These are phyloP conservation scores for Lentinula novae-zelandiae DNA, from an alignment of 1,284 basidiomycete species.

Conservation along the genomic window DNA sequence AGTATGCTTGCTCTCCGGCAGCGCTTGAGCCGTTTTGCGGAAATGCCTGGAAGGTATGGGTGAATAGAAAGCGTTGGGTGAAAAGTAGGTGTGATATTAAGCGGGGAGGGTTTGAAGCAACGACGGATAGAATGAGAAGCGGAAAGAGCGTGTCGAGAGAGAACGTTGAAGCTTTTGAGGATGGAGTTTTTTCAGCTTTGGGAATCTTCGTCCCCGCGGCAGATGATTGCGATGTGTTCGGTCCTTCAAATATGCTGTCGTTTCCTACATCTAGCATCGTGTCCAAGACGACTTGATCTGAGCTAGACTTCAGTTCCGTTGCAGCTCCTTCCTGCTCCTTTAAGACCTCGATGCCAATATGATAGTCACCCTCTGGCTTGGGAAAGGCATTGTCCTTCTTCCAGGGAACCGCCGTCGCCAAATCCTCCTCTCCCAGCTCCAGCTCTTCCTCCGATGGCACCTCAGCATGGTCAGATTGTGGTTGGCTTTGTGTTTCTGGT, in stretches of 20 bases:
- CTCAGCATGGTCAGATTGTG: constrained; percentile 15
- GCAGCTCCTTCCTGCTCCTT: neutral
- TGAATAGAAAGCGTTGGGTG: constrained; percentile 77
- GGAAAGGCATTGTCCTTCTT: neutral
- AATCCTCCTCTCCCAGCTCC: neutral
- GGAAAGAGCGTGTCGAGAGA: constrained; percentile 83
- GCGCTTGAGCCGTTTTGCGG: neutral
- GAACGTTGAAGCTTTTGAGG: constrained; percentile 38
- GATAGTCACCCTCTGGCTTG: neutral
- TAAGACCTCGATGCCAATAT: neutral
- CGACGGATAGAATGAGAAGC: constrained; percentile 87
- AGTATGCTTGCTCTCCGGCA: constrained; percentile 88
- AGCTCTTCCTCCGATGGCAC: constrained; percentile 12
- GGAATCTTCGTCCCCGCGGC: too few relatives aligned
- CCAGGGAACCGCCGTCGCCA: neutral
- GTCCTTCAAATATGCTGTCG: too few relatives aligned
- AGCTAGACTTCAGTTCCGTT: constrained; percentile 3
- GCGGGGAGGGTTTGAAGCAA: constrained; percentile 83
- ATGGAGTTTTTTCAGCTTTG: constrained; percentile 14
- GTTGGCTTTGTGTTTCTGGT: neutral
- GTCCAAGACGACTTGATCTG: constrained; percentile 9
- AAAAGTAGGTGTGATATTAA: constrained; percentile 86
- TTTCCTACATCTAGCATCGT: constrained; percentile 11
- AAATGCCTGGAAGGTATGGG: neutral
- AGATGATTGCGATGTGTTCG: constrained; percentile 20